A percentile compares a stretch with the other conserved stretches of the same genome.
Conservation (phyloP, 768 basidiomycete genomes). For the Boletellus ananiceps region DNA sequence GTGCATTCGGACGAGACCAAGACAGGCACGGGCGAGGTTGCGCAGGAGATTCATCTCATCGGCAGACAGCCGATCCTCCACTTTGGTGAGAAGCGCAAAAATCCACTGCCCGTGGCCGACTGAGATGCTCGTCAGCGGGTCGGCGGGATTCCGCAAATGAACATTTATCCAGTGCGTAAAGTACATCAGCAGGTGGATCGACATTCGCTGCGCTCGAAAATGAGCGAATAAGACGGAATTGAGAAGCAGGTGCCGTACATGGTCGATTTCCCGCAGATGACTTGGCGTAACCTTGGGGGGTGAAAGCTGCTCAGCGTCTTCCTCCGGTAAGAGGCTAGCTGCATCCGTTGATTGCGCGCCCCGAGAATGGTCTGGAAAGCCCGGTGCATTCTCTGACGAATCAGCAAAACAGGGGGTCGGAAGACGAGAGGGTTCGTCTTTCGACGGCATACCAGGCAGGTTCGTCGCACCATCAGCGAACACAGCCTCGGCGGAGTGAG, state of each 20-base stretch:
- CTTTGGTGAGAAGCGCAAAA: constrained; percentile 62
- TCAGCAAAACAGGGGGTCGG: neutral
- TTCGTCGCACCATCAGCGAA: neutral
- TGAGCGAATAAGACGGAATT: constrained; percentile 5
- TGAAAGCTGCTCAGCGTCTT: constrained; percentile 12
- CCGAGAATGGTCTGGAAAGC: neutral
- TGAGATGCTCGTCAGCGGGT: constrained; percentile 39
- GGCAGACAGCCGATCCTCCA: constrained; percentile 65
- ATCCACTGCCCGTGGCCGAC: constrained; percentile 73
- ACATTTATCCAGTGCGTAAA: constrained; percentile 77
- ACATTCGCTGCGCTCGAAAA: constrained; percentile 45
- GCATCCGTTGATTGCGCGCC: neutral
- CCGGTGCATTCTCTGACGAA: neutral
- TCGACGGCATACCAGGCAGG: neutral
- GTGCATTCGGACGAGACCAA: constrained; percentile 42
- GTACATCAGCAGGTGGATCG: constrained; percentile 78
- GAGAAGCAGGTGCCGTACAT: constrained; percentile 41
- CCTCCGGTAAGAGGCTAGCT: neutral
- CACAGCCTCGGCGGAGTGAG: constrained; percentile 22
- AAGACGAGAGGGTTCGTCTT: neutral
- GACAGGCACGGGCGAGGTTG: constrained; percentile 66
- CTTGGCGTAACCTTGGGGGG: constrained; percentile 57
- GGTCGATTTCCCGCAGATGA: constrained; percentile 57
- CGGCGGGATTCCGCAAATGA: constrained; percentile 44
- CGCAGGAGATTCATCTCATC: constrained; percentile 78